Conservation (phyloP, 225 moss, liverwort and hornwort genomes). For the Asterella californica region DNA sequence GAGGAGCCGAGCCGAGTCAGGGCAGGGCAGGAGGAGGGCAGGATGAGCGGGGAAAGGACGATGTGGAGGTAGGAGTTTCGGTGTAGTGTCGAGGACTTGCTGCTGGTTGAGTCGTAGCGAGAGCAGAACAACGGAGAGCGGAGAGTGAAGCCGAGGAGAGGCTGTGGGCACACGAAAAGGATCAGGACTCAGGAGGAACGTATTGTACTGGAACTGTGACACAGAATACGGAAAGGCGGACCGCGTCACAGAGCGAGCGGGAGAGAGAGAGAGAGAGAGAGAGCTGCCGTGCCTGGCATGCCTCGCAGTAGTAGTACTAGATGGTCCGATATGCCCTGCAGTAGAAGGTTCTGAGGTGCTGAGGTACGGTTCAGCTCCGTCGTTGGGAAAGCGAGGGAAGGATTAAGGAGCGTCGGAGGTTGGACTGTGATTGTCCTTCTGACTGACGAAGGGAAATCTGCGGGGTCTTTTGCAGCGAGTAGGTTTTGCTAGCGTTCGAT, state of each 20-base stretch:
- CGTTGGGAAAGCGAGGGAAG: not conserved
- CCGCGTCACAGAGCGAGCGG: too few species aligned
- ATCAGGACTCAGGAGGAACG: not conserved
- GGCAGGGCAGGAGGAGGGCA: not conserved
- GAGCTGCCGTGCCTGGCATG: not conserved
- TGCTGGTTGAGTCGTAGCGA: not conserved
- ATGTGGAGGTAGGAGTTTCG: too few species aligned
- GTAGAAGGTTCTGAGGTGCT: not conserved
- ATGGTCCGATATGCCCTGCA: not conserved
- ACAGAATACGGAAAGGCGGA: not conserved
- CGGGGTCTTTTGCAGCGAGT: not conserved
- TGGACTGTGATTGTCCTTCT: not conserved
- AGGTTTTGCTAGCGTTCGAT: not conserved
- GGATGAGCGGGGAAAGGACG: too few species aligned
- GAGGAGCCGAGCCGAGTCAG: too few species aligned
- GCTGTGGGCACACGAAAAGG: not conserved
- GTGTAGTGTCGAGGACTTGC: not conserved
- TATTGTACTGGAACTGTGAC: not conserved
- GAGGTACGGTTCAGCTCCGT: not conserved
- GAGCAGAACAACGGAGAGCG: not conserved
- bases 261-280: not conserved
- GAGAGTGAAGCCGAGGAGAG: not conserved
- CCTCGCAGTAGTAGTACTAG: not conserved
- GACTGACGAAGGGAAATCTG: not conserved
- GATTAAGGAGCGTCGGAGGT: not conserved